Evolutionary conservation across 2,329 filamentous ascomycete species (phyloP).

Genomic region (Epichloe typhina): DNA sequence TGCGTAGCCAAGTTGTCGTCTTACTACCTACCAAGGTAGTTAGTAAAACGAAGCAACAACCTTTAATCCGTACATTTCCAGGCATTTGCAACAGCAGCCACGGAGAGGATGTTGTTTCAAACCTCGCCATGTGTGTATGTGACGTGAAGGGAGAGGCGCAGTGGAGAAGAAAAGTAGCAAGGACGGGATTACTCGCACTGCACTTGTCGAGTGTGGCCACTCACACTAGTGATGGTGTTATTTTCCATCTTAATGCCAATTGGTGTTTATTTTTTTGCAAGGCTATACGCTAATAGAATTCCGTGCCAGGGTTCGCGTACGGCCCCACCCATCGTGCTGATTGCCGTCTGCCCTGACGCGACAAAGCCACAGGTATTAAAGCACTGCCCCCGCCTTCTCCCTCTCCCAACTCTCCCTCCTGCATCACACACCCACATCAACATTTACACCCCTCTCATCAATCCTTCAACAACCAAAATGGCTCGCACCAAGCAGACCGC

Average conservation of each 20-base stretch:
- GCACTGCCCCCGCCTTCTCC: conserved; percentile 28
- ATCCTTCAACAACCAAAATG: conserved; percentile 32
- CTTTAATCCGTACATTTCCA: too few relatives aligned
- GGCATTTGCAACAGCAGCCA: too few relatives aligned
- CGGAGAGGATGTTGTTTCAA: too few relatives aligned
- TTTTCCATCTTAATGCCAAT: background rate
- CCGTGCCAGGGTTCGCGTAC: conserved; percentile 12
- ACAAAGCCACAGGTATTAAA: conserved; percentile 27
- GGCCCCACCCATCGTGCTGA: conserved; percentile 8
- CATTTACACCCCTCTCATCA: conserved; percentile 15
- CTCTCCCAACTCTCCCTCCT: conserved; percentile 25
- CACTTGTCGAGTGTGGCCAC: background rate
- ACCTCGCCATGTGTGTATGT: too few relatives aligned
- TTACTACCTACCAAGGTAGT: background rate
- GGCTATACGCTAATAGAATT: background rate
- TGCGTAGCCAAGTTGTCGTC: too few relatives aligned
- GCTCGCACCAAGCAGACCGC: conserved; percentile 55
- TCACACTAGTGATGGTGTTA: background rate
- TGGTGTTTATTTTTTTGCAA: background rate
- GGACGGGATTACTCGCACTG: background rate
- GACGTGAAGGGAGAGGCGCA: background rate
- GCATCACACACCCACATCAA: conserved; percentile 23
- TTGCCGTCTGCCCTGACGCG: conserved; percentile 15
- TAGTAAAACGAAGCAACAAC: too few relatives aligned
- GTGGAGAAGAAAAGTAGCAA: background rate